Conservation (phyloP, 2,329 filamentous ascomycete species). For the Pseudocercospora pini-densiflorae region DNA sequence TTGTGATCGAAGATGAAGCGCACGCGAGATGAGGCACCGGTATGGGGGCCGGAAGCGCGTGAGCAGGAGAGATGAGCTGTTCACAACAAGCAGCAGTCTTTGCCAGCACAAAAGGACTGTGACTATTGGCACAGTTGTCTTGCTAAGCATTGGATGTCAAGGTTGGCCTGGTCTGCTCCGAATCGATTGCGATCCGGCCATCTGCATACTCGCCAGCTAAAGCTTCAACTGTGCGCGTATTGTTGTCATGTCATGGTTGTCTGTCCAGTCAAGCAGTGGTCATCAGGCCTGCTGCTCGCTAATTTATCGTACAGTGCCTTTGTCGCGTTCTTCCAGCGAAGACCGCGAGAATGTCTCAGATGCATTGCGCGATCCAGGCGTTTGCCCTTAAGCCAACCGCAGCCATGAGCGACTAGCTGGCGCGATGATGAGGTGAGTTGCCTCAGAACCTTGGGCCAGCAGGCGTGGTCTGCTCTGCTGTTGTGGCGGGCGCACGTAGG, state of each 20-base stretch:
- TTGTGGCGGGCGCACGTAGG: conserved; percentile 1
- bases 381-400: conserved; percentile 3
- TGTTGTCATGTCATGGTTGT: too few relatives aligned
- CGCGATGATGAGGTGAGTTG: conserved; percentile 1
- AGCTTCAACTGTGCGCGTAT: neutral
- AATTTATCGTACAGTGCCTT: neutral
- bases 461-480: neutral
- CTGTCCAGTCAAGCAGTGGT: neutral
- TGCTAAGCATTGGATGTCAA: conserved; percentile 2
- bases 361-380: conserved; percentile 9
- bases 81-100: conserved; percentile 13
- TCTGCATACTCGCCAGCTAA: conserved; percentile 6
- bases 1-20: conserved; percentile 22
- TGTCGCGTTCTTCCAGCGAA: neutral
- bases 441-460: neutral
- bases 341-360: conserved; percentile 3
- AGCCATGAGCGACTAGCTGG: conserved; percentile 2
- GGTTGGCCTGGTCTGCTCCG: neutral
- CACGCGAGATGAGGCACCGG: conserved; percentile 30
- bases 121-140: neutral
- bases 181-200: conserved; percentile 2
- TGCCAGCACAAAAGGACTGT: conserved; percentile 2
- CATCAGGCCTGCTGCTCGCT: conserved; percentile 5
- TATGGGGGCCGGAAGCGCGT: neutral
- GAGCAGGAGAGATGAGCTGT: neutral